A percentile compares a stretch with the other conserved stretches of the same genome.
Conservation (phyloP, 352 stramenopile species). For the Thalassiosira livingstoniorum region DNA sequence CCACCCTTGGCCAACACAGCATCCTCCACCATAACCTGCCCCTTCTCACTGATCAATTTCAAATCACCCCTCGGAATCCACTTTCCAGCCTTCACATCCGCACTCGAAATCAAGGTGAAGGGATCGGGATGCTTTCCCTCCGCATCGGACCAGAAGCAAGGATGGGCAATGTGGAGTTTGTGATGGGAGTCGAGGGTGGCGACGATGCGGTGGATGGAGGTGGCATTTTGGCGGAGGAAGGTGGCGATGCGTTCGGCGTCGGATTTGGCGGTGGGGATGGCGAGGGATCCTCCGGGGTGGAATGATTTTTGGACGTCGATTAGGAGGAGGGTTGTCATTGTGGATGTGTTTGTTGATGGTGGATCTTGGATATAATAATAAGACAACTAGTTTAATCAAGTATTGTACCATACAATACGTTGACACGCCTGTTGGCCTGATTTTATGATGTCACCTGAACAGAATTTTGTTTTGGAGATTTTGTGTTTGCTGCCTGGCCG, state of each 20-base stretch:
- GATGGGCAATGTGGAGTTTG: slow-evolving; percentile 94
- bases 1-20: slow-evolving; percentile 15
- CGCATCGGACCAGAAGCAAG: slow-evolving; percentile 90
- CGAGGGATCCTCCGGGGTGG: slow-evolving; percentile 93
- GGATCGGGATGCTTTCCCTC: slow-evolving; percentile 81
- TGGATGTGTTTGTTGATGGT: not conserved
- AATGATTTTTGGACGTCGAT: slow-evolving; percentile 97
- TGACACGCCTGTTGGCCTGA: too few relatives aligned
- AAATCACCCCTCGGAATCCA: slow-evolving; percentile 73
- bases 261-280: slow-evolving; percentile 91
- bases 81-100: slow-evolving; percentile 84
- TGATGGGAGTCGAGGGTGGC: slow-evolving; percentile 97
- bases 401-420: too few relatives aligned
- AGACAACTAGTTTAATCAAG: too few relatives aligned
- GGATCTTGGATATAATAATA: too few relatives aligned
- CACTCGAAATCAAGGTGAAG: slow-evolving; percentile 92
- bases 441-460: too few relatives aligned
- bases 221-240: slow-evolving; percentile 85
- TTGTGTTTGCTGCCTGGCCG: too few relatives aligned
- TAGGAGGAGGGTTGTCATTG: slow-evolving; percentile 87
- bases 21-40: too few relatives aligned
- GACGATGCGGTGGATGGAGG: slow-evolving; percentile 90
- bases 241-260: slow-evolving; percentile 90
- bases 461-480: too few relatives aligned
- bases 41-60: slow-evolving; percentile 38